Base-by-base conservation (phyloP, 164 flowering plant species). In the Liriodendron chinense region DNA sequence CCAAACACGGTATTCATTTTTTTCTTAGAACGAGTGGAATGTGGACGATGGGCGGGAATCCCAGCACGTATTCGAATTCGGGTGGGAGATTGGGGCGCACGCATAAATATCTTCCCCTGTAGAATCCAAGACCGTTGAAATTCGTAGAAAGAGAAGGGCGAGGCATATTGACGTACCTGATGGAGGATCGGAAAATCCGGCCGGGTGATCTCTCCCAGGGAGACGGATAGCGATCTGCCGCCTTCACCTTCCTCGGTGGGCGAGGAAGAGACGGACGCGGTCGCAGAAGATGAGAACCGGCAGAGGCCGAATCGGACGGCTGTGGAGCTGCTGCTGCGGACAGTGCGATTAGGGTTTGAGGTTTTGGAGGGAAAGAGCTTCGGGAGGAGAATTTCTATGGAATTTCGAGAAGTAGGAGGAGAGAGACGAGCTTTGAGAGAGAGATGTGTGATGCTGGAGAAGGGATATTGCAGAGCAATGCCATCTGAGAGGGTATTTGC, bases 161-260 rank as follows among this genome's bases (percentile, higher is more conserved):
- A 65, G 3, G 18, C 2, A 12, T 59, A 4, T 7, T 3, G 62
- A 75, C 26, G 12, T 2, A 92, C 98, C 97, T 96, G 99, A 77
- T 90, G 87, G 34, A 96, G 99, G 78, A 96, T 93, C 1, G 94
- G 99, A 77, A 96, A 96, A 82, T 96, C 94, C 76, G 86, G 88
- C 70, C 91, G 86, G 68, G 90, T 86, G 28, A 79, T 28, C 76
- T 90, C 91, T 0, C 98, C 99, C 23, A 95, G 92, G 0, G 97
- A 92, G 34, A 81, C 65, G 21, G 89, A 68, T 23, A 25, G 71
- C 47, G 69, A 48, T 49, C 34, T 34, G 12, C 22, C 70, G 9
- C 21, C 73, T 12, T 68, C 61, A 3, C 25, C 67, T 56, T 73
- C 71, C 28, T 56, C 62, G 22, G 64, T 47, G 47, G 68, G 24